Evolutionary conservation across 768 basidiomycete species (phyloP).

Genomic region (Tremella mesenterica): DNA sequence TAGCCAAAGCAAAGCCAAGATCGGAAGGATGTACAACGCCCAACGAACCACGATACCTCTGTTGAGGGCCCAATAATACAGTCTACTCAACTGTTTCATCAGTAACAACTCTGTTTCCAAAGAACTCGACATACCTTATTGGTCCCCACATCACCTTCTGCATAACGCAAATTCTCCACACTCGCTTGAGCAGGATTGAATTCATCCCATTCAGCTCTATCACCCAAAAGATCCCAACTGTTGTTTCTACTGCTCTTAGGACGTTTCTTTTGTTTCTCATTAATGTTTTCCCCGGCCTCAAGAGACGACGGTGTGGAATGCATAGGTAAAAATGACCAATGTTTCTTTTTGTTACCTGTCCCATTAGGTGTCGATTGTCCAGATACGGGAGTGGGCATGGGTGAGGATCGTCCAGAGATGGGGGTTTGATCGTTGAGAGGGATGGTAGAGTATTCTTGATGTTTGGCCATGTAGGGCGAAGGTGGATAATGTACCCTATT

Average conservation of each 20-base stretch:
- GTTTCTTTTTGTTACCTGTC: constrained; percentile 15
- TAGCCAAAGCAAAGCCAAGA: constrained; percentile 51
- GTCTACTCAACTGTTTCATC: constrained; percentile 50
- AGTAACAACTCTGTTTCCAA: not conserved
- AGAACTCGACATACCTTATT: constrained; percentile 28
- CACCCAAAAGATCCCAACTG: constrained; percentile 37
- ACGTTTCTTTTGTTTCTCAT: constrained; percentile 15
- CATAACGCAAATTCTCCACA: constrained; percentile 40
- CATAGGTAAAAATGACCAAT: constrained; percentile 28
- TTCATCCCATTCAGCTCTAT: constrained; percentile 42
- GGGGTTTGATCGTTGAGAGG: constrained; percentile 16
- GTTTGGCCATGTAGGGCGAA: constrained; percentile 18
- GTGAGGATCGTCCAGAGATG: not conserved
- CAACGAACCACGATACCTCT: constrained; percentile 70
- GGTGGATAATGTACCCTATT: constrained; percentile 33
- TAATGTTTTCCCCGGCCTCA: constrained; percentile 4
- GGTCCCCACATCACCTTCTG: constrained; percentile 43
- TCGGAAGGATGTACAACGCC: constrained; percentile 63
- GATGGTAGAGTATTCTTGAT: constrained; percentile 24
- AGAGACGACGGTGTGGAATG: constrained; percentile 6
- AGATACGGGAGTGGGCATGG: constrained; percentile 1
- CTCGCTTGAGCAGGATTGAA: constrained; percentile 39
- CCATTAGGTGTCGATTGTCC: constrained; percentile 19
- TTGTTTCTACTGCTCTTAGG: constrained; percentile 15
- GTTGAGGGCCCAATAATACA: constrained; percentile 67